A percentile compares a stretch with the other conserved stretches of the same genome.
These are phyloP conservation scores for Moringa oleifera DNA, from an alignment of 345 rosid genomes.

Conservation along the genomic window DNA sequence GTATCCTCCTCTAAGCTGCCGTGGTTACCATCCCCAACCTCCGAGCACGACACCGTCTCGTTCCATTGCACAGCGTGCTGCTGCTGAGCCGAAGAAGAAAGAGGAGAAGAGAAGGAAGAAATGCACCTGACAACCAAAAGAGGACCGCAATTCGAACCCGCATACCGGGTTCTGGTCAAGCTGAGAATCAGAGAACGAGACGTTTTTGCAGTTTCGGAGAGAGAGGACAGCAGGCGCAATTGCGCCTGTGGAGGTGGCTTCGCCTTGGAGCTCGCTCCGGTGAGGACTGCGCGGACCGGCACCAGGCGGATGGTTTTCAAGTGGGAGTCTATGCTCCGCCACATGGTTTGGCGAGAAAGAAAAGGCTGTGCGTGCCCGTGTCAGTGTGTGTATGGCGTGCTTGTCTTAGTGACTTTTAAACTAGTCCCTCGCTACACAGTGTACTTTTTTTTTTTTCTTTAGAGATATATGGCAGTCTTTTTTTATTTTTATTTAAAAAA, in stretches of 20 bases:
- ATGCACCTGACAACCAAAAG: constrained; percentile 19
- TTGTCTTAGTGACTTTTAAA: too few relatives aligned
- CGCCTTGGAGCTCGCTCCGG: constrained; percentile 3
- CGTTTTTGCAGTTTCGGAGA: constrained; percentile 9
- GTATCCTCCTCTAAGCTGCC: constrained; percentile 33
- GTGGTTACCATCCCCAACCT: constrained; percentile 26
- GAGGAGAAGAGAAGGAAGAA: constrained; percentile 30
- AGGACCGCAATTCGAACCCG: constrained; percentile 10
- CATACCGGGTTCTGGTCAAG: neutral
- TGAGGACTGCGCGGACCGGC: constrained; percentile 20
- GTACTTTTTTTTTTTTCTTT: too few relatives aligned
- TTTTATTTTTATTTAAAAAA: too few relatives aligned
- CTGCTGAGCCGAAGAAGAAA: constrained; percentile 24
- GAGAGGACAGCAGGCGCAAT: neutral
- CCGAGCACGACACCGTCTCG: constrained; percentile 37
- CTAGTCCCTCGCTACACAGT: too few relatives aligned
- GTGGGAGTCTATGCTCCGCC: neutral
- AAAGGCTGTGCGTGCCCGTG: too few relatives aligned
- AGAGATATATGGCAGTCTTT: too few relatives aligned
- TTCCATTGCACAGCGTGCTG: constrained; percentile 28
- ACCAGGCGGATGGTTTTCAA: constrained; percentile 13
- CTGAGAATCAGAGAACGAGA: constrained; percentile 14
- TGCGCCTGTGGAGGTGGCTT: neutral
- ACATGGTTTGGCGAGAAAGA: neutral
- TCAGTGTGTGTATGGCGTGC: too few relatives aligned